These are phyloP conservation scores for Catharanthus roseus DNA, from an alignment of 257 asterid species.

Conservation along the genomic window DNA sequence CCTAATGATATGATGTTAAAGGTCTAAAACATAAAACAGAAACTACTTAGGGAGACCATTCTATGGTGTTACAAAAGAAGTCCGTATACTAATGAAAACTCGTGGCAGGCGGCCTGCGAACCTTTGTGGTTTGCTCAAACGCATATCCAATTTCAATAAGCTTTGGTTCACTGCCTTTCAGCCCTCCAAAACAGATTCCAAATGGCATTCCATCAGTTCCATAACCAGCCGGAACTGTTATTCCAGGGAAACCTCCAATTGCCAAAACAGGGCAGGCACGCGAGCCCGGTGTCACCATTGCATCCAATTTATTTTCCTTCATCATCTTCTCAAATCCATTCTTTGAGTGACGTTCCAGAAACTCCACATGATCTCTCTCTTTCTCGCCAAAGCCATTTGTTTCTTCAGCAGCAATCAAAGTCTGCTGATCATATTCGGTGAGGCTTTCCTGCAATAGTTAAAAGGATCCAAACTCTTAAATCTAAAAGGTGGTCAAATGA, in stretches of 20 bases:
- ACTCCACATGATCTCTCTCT: conserved; percentile 31
- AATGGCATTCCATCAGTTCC: conserved; percentile 52
- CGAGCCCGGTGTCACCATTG: conserved; percentile 39
- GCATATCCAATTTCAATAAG: conserved; percentile 55
- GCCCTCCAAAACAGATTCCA: conserved; percentile 58
- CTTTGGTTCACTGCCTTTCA: conserved; percentile 51
- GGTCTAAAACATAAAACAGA: too few species aligned
- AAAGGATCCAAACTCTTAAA: not conserved
- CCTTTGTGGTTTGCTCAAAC: conserved; percentile 58
- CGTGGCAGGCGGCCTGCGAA: conserved; percentile 42
- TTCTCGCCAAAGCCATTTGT: conserved; percentile 48
- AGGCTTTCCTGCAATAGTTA: conserved; percentile 25
- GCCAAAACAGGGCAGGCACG: conserved; percentile 39
- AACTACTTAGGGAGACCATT: not conserved
- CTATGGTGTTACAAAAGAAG: not conserved
- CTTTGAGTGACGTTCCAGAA: conserved; percentile 34
- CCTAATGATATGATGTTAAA: too few species aligned
- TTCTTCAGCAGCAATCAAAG: conserved; percentile 39
- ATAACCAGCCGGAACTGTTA: conserved; percentile 59
- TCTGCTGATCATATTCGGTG: conserved; percentile 33
- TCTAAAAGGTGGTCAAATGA: not conserved
- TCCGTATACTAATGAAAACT: not conserved
- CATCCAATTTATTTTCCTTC: conserved; percentile 45
- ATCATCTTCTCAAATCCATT: conserved; percentile 59
- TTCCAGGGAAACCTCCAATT: conserved; percentile 57